These are phyloP conservation scores for Metarhizium brunneum DNA, from an alignment of 2,329 filamentous ascomycete genomes.

Conservation along the genomic window DNA sequence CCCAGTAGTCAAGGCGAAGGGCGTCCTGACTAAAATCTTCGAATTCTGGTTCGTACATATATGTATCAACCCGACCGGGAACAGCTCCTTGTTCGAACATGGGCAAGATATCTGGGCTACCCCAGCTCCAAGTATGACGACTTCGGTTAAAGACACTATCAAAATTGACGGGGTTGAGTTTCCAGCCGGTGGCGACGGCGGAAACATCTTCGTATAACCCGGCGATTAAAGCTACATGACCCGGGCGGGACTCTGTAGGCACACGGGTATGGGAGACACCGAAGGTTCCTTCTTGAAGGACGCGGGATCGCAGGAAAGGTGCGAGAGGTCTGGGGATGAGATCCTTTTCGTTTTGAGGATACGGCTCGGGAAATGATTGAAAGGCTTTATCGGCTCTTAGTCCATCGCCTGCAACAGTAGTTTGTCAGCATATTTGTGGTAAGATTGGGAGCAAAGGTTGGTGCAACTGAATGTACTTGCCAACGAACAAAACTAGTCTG, in stretches of 20 bases:
- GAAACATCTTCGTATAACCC: constrained; percentile 97
- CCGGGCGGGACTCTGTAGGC: constrained; percentile 90
- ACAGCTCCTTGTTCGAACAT: constrained; percentile 96
- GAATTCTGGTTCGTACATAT: constrained; percentile 70
- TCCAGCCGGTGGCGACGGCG: constrained; percentile 95
- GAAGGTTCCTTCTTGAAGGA: constrained; percentile 86
- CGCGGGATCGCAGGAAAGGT: constrained; percentile 81
- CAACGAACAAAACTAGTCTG: constrained; percentile 86
- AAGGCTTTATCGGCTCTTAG: constrained; percentile 97
- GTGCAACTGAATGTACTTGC: constrained; percentile 32
- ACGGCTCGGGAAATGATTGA: constrained; percentile 84
- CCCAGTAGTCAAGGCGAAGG: constrained; percentile 78
- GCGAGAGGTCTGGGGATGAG: constrained; percentile 71
- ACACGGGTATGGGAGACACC: constrained; percentile 95
- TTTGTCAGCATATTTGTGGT: not conserved
- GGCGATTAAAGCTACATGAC: constrained; percentile 93
- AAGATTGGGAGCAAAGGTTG: not conserved
- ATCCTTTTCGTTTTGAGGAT: constrained; percentile 55
- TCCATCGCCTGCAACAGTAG: constrained; percentile 57
- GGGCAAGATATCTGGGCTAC: constrained; percentile 89
- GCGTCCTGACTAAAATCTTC: constrained; percentile 88
- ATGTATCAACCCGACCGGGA: constrained; percentile 78
- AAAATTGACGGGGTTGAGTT: constrained; percentile 95
- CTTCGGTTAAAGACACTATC: constrained; percentile 98
- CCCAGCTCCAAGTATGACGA: constrained; percentile 97